Base-by-base conservation (phyloP, 1,139 yeast species). In the Sugiyamaella neomexicana region DNA sequence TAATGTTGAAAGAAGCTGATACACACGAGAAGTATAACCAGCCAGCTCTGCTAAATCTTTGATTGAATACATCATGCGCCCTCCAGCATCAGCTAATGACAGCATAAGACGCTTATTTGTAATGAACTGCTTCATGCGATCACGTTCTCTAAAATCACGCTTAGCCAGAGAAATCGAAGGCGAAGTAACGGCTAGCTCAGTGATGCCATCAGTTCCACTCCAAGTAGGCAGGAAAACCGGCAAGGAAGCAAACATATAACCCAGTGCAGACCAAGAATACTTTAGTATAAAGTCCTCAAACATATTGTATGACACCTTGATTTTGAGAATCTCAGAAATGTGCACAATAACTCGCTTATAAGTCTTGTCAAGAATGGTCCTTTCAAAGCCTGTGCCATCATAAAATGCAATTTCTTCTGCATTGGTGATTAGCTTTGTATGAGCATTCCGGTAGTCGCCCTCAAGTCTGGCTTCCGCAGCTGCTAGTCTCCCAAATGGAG, bases 401-500 rank as follows among this genome's bases (percentile, higher is more conserved):
- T 90, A 91, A 68, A 91, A 91, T 0, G 97, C 96, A 65, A 91
- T 89, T 69, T 91, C 97, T 72, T 91, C 97, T 63, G 91, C 86
- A 66, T 91, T 91, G 55, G 88, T 85, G 67, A 89, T 89, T 67
- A 91, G 77, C 66, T 89, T 87, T 63, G 90, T 76, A 66, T 91
- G 96, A 60, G 89, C 88, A 63, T 88, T 90, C 67, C 91, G 87
- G 68, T 89, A 91, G 57, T 86, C 86, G 55, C 97, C 97, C 71
- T 91, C 97, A 36, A 91, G 80, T 50, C 68, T 63, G 3, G 96
- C 87, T 69, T 83, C 86, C 46, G 76, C 74, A 41, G 93, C 82
- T 16, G 91, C 81, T 55, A 90, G 73, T 64, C 80, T 81, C n/a
- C 96, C 96, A 69, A 91, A 88, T 27, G 91, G 80, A 10, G 97